Conservation (phyloP, 768 basidiomycete genomes). For the Phallus indusiatus region DNA sequence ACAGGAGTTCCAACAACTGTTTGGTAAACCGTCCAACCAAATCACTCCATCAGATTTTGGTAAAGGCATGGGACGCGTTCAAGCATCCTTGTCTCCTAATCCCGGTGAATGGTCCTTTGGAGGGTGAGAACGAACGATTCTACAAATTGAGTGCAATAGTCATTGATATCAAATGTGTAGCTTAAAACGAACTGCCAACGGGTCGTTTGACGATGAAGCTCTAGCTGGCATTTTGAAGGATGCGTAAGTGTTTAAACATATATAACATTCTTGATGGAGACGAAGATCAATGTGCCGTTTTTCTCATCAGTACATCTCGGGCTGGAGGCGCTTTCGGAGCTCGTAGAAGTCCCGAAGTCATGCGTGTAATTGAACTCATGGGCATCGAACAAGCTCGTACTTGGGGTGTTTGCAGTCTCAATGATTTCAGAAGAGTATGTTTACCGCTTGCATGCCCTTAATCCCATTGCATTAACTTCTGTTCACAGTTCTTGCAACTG, state of each 20-base stretch:
- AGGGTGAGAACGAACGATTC: conserved; percentile 25
- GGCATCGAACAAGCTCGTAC: conserved; percentile 55
- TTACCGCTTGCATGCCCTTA: background rate
- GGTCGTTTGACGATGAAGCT: conserved; percentile 54
- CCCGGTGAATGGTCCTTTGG: conserved; percentile 40
- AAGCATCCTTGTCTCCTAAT: background rate
- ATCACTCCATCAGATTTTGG: background rate
- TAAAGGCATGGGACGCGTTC: background rate
- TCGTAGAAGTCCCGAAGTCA: conserved; percentile 52
- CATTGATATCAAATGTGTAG: conserved; percentile 21
- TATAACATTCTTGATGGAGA: too few species aligned
- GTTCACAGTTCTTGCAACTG: conserved; percentile 15
- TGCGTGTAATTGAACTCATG: conserved; percentile 61
- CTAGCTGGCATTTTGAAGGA: conserved; percentile 53
- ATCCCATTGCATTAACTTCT: background rate
- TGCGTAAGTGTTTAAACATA: conserved; percentile 22
- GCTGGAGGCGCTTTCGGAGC: conserved; percentile 58
- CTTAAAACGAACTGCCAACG: conserved; percentile 35
- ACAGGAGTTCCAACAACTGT: conserved; percentile 19
- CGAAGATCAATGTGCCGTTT: background rate
- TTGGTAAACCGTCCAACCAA: conserved; percentile 18
- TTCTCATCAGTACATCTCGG: conserved; percentile 30
- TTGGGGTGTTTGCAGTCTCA: conserved; percentile 56
- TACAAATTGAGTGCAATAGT: background rate
- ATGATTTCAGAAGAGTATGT: conserved; percentile 38